phyloP scores from a whole-genome alignment of 176 grass and related monocot genomes.

The Melocanna baccifera region DNA sequence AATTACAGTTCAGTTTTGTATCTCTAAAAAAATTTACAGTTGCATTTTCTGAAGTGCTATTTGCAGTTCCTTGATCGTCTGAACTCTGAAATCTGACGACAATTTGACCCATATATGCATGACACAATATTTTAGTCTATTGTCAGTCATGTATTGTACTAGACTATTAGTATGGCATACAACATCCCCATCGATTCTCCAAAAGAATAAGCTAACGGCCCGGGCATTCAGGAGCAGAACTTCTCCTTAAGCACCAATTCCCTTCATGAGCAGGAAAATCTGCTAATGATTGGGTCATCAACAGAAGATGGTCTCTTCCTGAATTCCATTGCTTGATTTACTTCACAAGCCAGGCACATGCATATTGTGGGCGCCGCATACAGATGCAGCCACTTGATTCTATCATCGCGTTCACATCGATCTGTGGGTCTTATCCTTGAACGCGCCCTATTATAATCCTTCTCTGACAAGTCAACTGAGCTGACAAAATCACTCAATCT shows the following conservation, averaged over 20 bases:
- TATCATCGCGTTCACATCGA: conserved; percentile 21
- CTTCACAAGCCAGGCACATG: conserved; percentile 30
- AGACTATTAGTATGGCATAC: conserved; percentile 5
- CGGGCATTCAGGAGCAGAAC: conserved; percentile 9
- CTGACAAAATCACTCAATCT: conserved; percentile 32
- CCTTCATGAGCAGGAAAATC: conserved; percentile 23
- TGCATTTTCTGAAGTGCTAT: background rate
- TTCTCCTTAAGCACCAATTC: background rate
- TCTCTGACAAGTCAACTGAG: conserved; percentile 16
- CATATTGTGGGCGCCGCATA: background rate
- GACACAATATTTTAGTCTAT: background rate
- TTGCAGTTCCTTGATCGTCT: background rate
- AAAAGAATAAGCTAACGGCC: conserved; percentile 20
- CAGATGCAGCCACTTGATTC: conserved; percentile 22
- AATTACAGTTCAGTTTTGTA: background rate
- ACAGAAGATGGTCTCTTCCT: background rate
- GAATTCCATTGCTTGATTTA: conserved; percentile 4
- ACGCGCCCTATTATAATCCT: background rate
- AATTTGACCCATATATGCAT: background rate
- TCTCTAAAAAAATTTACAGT: background rate
- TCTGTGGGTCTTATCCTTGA: conserved; percentile 42
- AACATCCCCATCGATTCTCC: conserved; percentile 50
- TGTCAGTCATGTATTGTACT: background rate
- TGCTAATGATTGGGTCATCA: conserved; percentile 52
- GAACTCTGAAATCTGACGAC: background rate